phyloP scores from a whole-genome alignment of 2,329 filamentous ascomycete genomes.

The Monilinia laxa region DNA sequence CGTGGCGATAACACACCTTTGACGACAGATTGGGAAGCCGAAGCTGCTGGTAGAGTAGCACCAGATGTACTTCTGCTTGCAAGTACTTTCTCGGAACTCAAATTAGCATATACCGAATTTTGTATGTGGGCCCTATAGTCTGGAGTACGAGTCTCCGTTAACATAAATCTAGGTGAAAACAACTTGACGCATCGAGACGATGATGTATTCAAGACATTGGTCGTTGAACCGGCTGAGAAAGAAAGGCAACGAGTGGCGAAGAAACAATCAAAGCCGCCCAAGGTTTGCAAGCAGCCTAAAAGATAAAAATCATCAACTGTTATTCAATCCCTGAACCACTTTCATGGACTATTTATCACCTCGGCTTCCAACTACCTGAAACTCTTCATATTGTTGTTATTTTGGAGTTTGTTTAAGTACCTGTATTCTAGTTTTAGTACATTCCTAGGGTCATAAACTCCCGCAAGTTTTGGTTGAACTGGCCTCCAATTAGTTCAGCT shows the following conservation, averaged over 20 bases:
- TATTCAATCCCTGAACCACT: not conserved
- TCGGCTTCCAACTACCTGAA: not conserved
- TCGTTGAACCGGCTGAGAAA: conserved; percentile 22
- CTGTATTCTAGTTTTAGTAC: too few relatives aligned
- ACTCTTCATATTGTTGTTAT: not conserved
- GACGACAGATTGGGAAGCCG: conserved; percentile 26
- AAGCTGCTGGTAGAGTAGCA: not conserved
- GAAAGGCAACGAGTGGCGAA: conserved; percentile 15
- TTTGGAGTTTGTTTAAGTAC: not conserved
- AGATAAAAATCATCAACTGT: not conserved
- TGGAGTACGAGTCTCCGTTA: not conserved
- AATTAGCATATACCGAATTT: conserved; percentile 13
- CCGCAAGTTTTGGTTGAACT: not conserved
- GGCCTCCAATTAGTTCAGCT: not conserved
- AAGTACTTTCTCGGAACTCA: conserved; percentile 22
- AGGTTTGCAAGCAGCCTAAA: conserved; percentile 2
- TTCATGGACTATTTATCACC: not conserved
- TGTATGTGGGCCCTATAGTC: not conserved
- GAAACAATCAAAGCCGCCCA: conserved; percentile 9
- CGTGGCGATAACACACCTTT: conserved; percentile 28
- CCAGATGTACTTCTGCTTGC: conserved; percentile 17
- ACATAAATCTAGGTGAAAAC: not conserved
- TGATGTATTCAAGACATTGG: conserved; percentile 27
- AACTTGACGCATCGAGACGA: conserved; percentile 28
- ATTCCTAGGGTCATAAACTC: not conserved